Base-by-base conservation (phyloP, 192 early-diverging fungal genomes). In the Rhizoclosmatium globosum region DNA sequence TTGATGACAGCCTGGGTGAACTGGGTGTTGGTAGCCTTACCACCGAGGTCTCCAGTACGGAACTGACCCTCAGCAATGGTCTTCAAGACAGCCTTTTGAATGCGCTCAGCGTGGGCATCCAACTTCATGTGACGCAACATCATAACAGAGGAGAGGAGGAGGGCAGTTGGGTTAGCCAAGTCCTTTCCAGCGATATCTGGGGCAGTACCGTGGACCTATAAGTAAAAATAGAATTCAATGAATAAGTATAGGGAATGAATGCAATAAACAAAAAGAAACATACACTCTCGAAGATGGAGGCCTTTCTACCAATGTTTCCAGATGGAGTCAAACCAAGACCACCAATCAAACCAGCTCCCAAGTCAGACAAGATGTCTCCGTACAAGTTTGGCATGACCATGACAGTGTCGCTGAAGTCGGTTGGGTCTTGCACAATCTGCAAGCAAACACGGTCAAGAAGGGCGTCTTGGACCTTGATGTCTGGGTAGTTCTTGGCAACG, bases 301-400 rank as follows among this genome's bases (percentile, higher is more conserved):
- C 98, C 84, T 99, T 96, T 70, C 90, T 92, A 64, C 98, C 98
- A 92, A 99, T 99, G 91, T 99, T 99, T 64, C 98, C 98, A 48
- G 94, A 96, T 53, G 98, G 98, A 9, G 98, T 99, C 81, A 99
- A 88, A 47, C 98, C 98, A 68, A 99, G 92, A 64, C 98, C 98
- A 76, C 98, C 98, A 80, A 99, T 99, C 61, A 99, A 90, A 74
- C 98, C 98, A 73, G 98, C 98, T 76, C 96, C 93, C 90, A 99
- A 93, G 83, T 99, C 98, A 31, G 94, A 95, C n/a, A 99, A 89
- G 89, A 99, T 99, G 85, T 99, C 98, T 79, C 98, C 98, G 79
- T 99, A 99, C 81, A 99, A 90, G 92, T 99, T 99, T 66, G 98
- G 98, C 97, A 99, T 98, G 81, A 98, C 98, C 96, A 99, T 97